phyloP scores from a whole-genome alignment of 2,329 filamentous ascomycete species.

The Acephala macrosclerotiorum region DNA sequence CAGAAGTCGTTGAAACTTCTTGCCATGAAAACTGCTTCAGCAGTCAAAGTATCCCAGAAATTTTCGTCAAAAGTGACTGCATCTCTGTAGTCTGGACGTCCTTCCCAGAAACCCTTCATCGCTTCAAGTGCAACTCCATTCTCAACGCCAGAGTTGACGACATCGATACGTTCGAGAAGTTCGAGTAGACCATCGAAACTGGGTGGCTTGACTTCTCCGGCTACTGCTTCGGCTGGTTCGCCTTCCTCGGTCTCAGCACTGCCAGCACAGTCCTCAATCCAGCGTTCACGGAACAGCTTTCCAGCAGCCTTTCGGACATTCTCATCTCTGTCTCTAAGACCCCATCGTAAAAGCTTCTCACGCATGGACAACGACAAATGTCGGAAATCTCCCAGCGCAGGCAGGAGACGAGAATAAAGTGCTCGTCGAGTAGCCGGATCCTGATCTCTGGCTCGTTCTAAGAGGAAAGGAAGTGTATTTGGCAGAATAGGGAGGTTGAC shows the following conservation, averaged over 20 bases:
- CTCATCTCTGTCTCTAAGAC: conserved; percentile 91
- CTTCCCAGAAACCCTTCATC: conserved; percentile 96
- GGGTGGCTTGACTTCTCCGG: conserved; percentile 63
- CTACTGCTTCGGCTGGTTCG: conserved; percentile 50
- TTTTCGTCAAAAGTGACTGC: conserved; percentile 74
- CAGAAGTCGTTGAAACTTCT: conserved; percentile 96
- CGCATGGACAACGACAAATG: conserved; percentile 92
- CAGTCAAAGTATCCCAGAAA: conserved; percentile 82
- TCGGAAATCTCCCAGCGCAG: conserved; percentile 90
- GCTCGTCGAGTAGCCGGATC: conserved; percentile 85
- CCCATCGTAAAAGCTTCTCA: conserved; percentile 95
- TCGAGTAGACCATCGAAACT: conserved; percentile 87
- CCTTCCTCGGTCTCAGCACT: conserved; percentile 65
- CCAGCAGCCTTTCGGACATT: conserved; percentile 92
- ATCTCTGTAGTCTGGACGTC: conserved; percentile 82
- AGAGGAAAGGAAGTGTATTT: conserved; percentile 81
- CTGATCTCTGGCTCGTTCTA: conserved; percentile 89
- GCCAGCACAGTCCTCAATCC: conserved; percentile 94
- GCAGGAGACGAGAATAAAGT: conserved; percentile 86
- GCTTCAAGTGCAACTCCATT: conserved; percentile 91
- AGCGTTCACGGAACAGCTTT: conserved; percentile 90
- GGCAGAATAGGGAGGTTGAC: conserved; percentile 90
- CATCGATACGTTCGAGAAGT: conserved; percentile 90
- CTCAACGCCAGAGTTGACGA: conserved; percentile 88
- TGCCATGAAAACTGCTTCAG: conserved; percentile 88